A percentile compares a stretch with the other conserved stretches of the same genome.
Evolutionary conservation across 805 yeast species (phyloP).

Genomic region (Blastobotrys muscicola): DNA sequence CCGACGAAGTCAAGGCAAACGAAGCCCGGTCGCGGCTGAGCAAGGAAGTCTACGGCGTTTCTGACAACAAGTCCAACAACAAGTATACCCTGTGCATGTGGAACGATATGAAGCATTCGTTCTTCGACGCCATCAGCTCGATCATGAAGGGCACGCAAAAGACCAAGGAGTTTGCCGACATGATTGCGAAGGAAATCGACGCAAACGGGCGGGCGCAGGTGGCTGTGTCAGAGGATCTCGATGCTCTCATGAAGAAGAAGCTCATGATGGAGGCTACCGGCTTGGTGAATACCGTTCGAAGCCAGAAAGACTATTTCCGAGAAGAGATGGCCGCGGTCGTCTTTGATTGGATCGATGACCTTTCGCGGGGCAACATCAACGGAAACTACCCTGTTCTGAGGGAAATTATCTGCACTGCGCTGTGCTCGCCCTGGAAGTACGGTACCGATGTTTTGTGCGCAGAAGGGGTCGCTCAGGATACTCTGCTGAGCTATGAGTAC

Average conservation of each 20-base stretch:
- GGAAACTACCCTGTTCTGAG: conserved; percentile 40
- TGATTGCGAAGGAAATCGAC: conserved; percentile 61
- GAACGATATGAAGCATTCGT: conserved; percentile 74
- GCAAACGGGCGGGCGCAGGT: conserved; percentile 61
- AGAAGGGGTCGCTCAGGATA: conserved; percentile 1
- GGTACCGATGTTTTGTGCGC: conserved; percentile 32
- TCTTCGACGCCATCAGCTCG: conserved; percentile 60
- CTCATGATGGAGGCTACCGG: conserved; percentile 53
- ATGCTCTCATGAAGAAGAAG: conserved; percentile 44
- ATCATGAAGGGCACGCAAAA: conserved; percentile 57
- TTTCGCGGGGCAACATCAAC: conserved; percentile 45
- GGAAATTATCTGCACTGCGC: conserved; percentile 45
- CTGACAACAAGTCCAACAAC: conserved; percentile 34
- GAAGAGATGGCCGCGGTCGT: conserved; percentile 77
- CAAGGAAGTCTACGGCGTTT: conserved; percentile 37
- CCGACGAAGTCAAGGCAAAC: conserved; percentile 23
- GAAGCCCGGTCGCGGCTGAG: conserved; percentile 29
- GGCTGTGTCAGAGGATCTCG: conserved; percentile 44
- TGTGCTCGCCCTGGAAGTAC: conserved; percentile 51
- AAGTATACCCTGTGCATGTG: conserved; percentile 53
- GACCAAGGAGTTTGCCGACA: conserved; percentile 53
- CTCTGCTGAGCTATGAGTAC: background rate
- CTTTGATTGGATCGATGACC: conserved; percentile 51
- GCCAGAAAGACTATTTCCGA: conserved; percentile 59
- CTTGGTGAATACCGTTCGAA: conserved; percentile 53